Evolutionary conservation across 148 eudicot genomes (phyloP).

Genomic region (Amaranthus cruentus): DNA sequence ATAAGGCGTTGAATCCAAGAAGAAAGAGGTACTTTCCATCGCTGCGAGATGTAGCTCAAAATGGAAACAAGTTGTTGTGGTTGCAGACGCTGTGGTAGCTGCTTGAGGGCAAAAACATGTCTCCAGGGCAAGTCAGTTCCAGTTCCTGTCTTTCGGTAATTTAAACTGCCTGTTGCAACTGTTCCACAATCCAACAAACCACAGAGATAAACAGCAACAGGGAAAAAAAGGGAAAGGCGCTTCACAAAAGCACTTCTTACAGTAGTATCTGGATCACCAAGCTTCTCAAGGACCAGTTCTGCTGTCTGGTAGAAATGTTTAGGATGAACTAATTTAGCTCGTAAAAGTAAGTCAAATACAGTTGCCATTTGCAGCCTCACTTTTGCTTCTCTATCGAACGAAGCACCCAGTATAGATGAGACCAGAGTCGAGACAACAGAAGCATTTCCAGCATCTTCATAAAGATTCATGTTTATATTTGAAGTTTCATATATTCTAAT

Average conservation of each 20-base stretch:
- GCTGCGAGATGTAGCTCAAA: constrained; percentile 87
- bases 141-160: constrained; percentile 28
- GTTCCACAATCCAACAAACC: constrained; percentile 55
- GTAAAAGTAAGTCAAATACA: constrained; percentile 61
- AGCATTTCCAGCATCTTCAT: constrained; percentile 42
- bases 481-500: constrained; percentile 37
- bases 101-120: constrained; percentile 81
- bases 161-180: constrained; percentile 28
- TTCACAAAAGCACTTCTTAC: constrained; percentile 52
- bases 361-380: constrained; percentile 67
- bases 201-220: constrained; percentile 51
- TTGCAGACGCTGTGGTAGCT: constrained; percentile 76
- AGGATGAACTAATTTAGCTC: constrained; percentile 66
- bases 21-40: constrained; percentile 97
- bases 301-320: constrained; percentile 48
- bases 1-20: constrained; percentile 92
- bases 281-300: constrained; percentile 69
- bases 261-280: constrained; percentile 71
- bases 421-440: constrained; percentile 51
- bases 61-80: constrained; percentile 93
- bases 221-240: constrained; percentile 66
- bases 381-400: constrained; percentile 82
- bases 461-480: constrained; percentile 32
- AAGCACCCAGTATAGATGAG: constrained; percentile 59
- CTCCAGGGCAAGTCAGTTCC: constrained; percentile 65